Conservation (phyloP, 179 eudicot genomes). For the Silene noctiflora region DNA sequence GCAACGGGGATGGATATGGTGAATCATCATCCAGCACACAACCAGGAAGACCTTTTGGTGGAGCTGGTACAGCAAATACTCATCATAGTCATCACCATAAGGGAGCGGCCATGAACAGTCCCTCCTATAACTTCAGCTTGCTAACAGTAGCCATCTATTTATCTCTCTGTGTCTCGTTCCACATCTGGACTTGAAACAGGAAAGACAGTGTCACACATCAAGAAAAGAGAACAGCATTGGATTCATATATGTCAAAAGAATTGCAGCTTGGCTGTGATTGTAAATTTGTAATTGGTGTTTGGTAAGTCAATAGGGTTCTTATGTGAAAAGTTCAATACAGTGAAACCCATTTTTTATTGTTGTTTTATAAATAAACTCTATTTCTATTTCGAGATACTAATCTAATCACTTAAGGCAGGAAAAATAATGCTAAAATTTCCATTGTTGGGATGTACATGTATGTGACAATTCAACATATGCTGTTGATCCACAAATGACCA, state of each 20-base stretch:
- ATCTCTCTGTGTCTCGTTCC: constrained; percentile 8
- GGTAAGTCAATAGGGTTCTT: not conserved
- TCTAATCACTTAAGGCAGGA: not conserved
- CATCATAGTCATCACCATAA: constrained; percentile 16
- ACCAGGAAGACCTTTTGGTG: constrained; percentile 25
- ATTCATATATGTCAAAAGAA: not conserved
- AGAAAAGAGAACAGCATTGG: not conserved
- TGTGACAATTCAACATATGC: not conserved
- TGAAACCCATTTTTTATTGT: not conserved
- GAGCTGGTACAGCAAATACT: constrained; percentile 26
- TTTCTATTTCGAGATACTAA: not conserved
- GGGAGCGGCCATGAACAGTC: constrained; percentile 19
- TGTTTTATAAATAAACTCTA: too few relatives aligned
- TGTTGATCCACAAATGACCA: too few relatives aligned
- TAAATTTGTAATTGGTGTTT: not conserved
- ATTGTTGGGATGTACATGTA: not conserved
- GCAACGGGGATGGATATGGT: constrained; percentile 19
- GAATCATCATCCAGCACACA: constrained; percentile 14
- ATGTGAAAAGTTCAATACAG: constrained; percentile 2
- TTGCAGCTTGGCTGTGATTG: not conserved
- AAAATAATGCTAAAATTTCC: constrained; percentile 3
- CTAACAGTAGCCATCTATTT: constrained; percentile 17
- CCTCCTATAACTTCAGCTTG: constrained; percentile 13
- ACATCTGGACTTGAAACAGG: constrained; percentile 16
- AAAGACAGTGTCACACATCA: not conserved